phyloP scores from a whole-genome alignment of 257 asterid genomes.

The Jaltomata sinuosa region DNA sequence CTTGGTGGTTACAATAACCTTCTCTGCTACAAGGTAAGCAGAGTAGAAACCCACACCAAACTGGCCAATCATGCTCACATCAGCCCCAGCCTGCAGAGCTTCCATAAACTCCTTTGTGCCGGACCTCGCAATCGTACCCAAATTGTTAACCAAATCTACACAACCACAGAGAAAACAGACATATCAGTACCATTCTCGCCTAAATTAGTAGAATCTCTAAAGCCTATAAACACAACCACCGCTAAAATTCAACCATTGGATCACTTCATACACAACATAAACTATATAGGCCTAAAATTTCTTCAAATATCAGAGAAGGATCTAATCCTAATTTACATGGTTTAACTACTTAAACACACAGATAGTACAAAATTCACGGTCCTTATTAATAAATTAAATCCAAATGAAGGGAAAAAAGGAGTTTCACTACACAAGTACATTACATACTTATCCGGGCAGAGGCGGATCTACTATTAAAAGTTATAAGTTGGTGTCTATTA shows the following conservation, averaged over 20 bases:
- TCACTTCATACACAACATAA: background rate
- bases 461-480: background rate
- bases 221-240: background rate
- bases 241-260: background rate
- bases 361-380: background rate
- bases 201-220: background rate
- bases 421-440: background rate
- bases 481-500: background rate
- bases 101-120: constrained; percentile 12
- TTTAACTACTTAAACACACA: background rate
- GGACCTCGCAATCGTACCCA: constrained; percentile 5
- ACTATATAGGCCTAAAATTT: background rate
- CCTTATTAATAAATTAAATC: background rate
- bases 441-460: background rate
- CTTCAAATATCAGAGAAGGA: background rate
- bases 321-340: background rate
- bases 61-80: constrained; percentile 10
- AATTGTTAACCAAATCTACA: constrained; percentile 8
- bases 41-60: constrained; percentile 7
- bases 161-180: background rate
- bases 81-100: constrained; percentile 8
- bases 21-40: constrained; percentile 1
- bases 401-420: background rate
- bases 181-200: background rate
- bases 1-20: constrained; percentile 8